A percentile compares a stretch with the other conserved stretches of the same genome.
These are phyloP conservation scores for Phytophthora chlamydospora DNA, from an alignment of 352 stramenopile species.

Conservation along the genomic window DNA sequence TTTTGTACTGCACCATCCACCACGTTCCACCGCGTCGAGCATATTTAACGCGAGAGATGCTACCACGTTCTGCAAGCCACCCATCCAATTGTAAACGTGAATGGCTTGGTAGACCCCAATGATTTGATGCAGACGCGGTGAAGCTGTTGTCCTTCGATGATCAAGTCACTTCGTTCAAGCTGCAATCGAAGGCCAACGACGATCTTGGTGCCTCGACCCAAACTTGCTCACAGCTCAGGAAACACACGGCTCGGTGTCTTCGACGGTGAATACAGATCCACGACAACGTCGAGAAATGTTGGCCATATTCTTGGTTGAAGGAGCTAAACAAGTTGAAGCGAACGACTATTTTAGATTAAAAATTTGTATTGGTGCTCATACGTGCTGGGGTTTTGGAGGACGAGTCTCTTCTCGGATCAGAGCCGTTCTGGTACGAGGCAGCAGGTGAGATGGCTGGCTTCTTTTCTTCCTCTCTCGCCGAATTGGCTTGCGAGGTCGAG, in stretches of 20 bases:
- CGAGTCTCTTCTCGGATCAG: constrained; percentile 11
- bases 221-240: too few relatives aligned
- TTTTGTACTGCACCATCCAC: constrained; percentile 12
- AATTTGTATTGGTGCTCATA: not conserved
- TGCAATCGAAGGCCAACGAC: too few relatives aligned
- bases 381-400: constrained; percentile 12
- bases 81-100: constrained; percentile 30
- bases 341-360: constrained; percentile 7
- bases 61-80: constrained; percentile 1
- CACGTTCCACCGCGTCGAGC: constrained; percentile 10
- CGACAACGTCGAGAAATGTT: not conserved
- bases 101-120: constrained; percentile 11
- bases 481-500: not conserved
- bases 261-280: too few relatives aligned
- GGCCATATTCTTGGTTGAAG: not conserved
- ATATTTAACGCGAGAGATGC: constrained; percentile 35
- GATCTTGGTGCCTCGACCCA: too few relatives aligned
- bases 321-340: not conserved
- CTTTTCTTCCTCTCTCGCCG: too few relatives aligned
- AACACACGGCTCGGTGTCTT: too few relatives aligned
- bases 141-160: not conserved
- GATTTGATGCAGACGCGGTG: constrained; percentile 1
- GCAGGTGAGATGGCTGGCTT: not conserved
- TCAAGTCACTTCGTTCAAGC: too few relatives aligned
- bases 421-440: constrained; percentile 16